phyloP scores from a whole-genome alignment of 805 yeast species.

The Yarrowia sp. region DNA sequence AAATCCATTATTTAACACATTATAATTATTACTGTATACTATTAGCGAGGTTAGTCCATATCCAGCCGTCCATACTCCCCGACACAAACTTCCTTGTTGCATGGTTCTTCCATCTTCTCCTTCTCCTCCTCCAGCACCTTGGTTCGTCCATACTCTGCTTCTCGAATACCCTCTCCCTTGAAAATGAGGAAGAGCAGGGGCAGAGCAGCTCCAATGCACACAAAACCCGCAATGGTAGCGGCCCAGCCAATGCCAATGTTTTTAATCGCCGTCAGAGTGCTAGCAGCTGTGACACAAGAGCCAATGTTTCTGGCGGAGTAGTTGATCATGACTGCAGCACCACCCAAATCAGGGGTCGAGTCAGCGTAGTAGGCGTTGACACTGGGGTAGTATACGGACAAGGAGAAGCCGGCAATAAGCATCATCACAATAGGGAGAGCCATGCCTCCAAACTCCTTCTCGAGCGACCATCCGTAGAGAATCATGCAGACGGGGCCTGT shows the following conservation, averaged over 20 bases:
- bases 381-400: slow-evolving; percentile 52
- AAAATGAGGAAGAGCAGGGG: not conserved
- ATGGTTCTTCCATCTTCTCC: not conserved
- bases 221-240: slow-evolving; percentile 49
- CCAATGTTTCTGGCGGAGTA: slow-evolving; percentile 51
- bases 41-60: not conserved
- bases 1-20: not conserved
- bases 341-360: slow-evolving; percentile 52
- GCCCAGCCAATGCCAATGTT: slow-evolving; percentile 58
- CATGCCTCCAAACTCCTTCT: slow-evolving; percentile 52
- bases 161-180: not conserved
- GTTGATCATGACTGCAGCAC: slow-evolving; percentile 57
- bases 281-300: slow-evolving; percentile 52
- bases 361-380: slow-evolving; percentile 59
- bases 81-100: not conserved
- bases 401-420: slow-evolving; percentile 51
- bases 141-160: not conserved
- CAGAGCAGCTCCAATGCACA: slow-evolving; percentile 32
- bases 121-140: not conserved
- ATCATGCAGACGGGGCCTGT: slow-evolving; percentile 47
- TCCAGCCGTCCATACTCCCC: not conserved
- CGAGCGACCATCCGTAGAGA: slow-evolving; percentile 55
- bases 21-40: not conserved
- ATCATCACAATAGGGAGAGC: slow-evolving; percentile 52
- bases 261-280: slow-evolving; percentile 47